phyloP scores from a whole-genome alignment of 345 rosid species.

The Lepidium sativum region DNA sequence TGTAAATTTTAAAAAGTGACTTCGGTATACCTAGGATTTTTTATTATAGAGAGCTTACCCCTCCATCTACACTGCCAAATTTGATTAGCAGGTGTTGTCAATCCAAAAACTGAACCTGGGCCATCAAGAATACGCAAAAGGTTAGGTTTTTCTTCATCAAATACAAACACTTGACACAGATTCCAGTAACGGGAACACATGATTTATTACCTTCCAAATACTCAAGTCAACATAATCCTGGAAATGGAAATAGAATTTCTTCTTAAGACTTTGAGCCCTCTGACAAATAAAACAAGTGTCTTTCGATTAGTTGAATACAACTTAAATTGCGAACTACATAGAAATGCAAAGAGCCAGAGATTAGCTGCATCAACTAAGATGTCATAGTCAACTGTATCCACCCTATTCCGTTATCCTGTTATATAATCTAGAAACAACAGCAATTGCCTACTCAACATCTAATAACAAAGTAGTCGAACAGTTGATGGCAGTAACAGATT shows the following conservation, averaged over 20 bases:
- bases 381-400: neutral
- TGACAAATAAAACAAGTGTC: slow-evolving; percentile 26
- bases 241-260: slow-evolving; percentile 89
- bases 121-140: slow-evolving; percentile 9
- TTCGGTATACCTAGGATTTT: neutral
- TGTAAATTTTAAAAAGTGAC: neutral
- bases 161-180: neutral
- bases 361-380: neutral
- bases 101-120: slow-evolving; percentile 93
- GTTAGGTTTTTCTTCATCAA: neutral
- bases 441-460: no score
- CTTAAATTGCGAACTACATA: neutral
- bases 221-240: slow-evolving; percentile 91
- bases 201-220: slow-evolving; percentile 67
- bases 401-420: neutral
- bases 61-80: slow-evolving; percentile 92
- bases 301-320: slow-evolving; percentile 18
- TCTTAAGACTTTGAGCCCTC: slow-evolving; percentile 81
- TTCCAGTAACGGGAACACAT: neutral
- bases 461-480: neutral
- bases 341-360: neutral
- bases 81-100: slow-evolving; percentile 84
- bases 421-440: neutral
- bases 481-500: neutral
- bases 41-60: slow-evolving; percentile 45